Conservation (phyloP, 1,284 basidiomycete genomes). For the Boletellus sp. region DNA sequence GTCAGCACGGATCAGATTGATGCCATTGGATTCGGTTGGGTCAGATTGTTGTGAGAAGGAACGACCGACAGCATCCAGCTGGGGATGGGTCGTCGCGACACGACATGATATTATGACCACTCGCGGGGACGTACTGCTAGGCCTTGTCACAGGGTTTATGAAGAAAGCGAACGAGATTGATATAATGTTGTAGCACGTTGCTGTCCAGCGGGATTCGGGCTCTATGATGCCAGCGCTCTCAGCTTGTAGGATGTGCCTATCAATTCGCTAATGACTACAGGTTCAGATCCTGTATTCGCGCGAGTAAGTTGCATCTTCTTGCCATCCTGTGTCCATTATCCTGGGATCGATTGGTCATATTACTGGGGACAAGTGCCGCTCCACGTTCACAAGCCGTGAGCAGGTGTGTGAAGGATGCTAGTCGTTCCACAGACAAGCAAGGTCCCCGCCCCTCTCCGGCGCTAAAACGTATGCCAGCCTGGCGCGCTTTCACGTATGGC, state of each 20-base stretch:
- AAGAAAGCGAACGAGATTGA: not conserved
- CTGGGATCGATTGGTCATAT: too few species aligned
- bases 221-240: too few species aligned
- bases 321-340: too few species aligned
- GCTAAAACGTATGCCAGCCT: not conserved
- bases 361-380: too few species aligned
- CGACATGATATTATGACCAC: slow-evolving; percentile 7
- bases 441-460: not conserved
- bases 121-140: slow-evolving; percentile 1
- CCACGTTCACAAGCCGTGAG: too few species aligned
- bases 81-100: not conserved
- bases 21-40: slow-evolving; percentile 6
- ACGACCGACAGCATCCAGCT: not conserved
- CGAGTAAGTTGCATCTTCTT: too few species aligned
- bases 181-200: not conserved
- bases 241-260: too few species aligned
- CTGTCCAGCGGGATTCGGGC: too few species aligned
- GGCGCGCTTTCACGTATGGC: slow-evolving; percentile 8
- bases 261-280: too few species aligned
- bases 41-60: slow-evolving; percentile 8
- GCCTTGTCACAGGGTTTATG: not conserved
- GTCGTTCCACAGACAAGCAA: too few species aligned
- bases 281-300: too few species aligned
- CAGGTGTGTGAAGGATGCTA: too few species aligned
- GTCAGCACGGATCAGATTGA: slow-evolving; percentile 12